Conservation (phyloP, 2,329 filamentous ascomycete species). For the Phyllosticta paracitricarpa region DNA sequence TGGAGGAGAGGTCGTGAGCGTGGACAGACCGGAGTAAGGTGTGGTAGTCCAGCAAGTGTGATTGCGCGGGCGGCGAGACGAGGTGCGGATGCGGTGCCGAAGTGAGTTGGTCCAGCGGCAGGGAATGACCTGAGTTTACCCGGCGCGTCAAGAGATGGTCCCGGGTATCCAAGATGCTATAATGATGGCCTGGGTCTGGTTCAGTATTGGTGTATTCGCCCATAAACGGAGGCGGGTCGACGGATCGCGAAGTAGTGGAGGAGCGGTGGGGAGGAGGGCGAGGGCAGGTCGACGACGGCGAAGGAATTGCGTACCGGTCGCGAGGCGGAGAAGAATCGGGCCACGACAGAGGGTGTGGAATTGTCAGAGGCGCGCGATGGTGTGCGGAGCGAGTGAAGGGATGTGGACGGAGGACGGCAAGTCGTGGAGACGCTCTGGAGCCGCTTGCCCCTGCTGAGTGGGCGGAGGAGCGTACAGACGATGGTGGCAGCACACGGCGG, state of each 20-base stretch:
- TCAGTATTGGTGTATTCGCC: constrained; percentile 13
- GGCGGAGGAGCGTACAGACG: constrained; percentile 1
- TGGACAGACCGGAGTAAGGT: constrained; percentile 17
- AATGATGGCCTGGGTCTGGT: constrained; percentile 13
- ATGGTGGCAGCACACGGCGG: neutral
- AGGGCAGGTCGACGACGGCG: constrained; percentile 1
- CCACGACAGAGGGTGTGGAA: neutral
- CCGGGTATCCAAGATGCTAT: constrained; percentile 13
- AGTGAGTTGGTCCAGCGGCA: constrained; percentile 11
- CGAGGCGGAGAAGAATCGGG: constrained; percentile 9
- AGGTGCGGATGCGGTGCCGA: constrained; percentile 11
- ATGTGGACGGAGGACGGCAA: constrained; percentile 2
- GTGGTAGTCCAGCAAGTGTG: constrained; percentile 19
- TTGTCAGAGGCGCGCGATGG: constrained; percentile 3
- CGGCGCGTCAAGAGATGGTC: constrained; percentile 8
- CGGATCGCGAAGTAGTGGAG: neutral
- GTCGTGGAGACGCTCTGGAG: constrained; percentile 1
- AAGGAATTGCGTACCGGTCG: constrained; percentile 8
- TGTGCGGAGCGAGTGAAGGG: constrained; percentile 2
- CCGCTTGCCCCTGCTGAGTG: constrained; percentile 12
- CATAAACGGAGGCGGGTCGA: constrained; percentile 15
- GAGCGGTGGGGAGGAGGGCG: constrained; percentile 10
- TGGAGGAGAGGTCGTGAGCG: constrained; percentile 19
- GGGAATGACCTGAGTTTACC: constrained; percentile 9
- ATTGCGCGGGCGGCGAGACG: constrained; percentile 12